Base-by-base conservation (phyloP, 345 rosid species). In the Eutrema heterophyllum region DNA sequence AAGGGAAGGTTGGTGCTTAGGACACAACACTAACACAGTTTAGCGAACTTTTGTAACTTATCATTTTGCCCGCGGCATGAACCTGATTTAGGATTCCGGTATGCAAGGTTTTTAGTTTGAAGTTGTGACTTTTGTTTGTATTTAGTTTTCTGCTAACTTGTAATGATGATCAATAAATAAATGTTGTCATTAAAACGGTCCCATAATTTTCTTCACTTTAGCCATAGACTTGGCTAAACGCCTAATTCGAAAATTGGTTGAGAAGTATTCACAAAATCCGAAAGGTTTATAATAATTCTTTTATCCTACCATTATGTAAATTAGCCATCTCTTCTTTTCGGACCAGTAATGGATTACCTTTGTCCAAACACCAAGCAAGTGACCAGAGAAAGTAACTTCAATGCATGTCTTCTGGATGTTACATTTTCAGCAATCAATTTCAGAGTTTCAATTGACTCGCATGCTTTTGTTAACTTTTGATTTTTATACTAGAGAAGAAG, bases 371-470 rank as follows among this genome's bases (percentile, higher is more conserved):
- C n/a, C n/a, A n/a, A n/a, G n/a, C n/a, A n/a, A 41, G 80, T 81
- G 32, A 93, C 79, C 4, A 84, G 86, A 51, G 85, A 81, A 48
- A 93, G 86, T 67, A 93, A 83, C 80, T 82, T 85, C 61, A 78
- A 74, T 16, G 85, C 84, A 64, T 90, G 85, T 54, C 74, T 83
- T 83, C 71, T 85, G 68, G 87, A 93, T 38, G 90, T 88, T 67
- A 90, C 41, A 35, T 66, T 82, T 81, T 84, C 83, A 26, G 96
- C 88, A 75, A 93, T 86, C 82, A 90, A 39, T 80, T 77, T 83
- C 74, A 93, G 73, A 35, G 93, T 79, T 52, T 87, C 96, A 74
- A 82, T 83, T 9, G 97, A 90, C 82, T 79, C 86, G 78, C 79
- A 50, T 81, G 78, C 87, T 78, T 48, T 86, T 21, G 96, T 88